Base-by-base conservation (phyloP, 2,329 filamentous ascomycete genomes). In the Cadophora luteo-olivacea region DNA sequence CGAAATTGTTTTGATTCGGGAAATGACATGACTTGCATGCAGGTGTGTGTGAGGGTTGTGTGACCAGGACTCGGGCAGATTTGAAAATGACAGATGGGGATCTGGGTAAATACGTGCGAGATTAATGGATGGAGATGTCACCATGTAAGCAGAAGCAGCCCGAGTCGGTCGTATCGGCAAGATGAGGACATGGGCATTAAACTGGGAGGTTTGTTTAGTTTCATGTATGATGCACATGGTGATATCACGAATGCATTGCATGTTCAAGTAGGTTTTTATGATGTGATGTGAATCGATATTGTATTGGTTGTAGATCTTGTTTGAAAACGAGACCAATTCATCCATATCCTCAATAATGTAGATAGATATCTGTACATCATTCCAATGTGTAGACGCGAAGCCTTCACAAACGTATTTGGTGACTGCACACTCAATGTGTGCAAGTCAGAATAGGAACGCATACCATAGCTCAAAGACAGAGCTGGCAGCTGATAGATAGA, bases 371-470 rank as follows among this genome's bases (percentile, higher is more conserved):
- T 58, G 55, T 58, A 58, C 33, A 58, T 38, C 55, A 16, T 58
- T 38, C 33, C 9, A 5, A 58, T 36, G 55, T 38, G 55, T 19
- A 38, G 55, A 58, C 55, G n/a, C 24, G 36, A 36, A 58, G 55
- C n/a, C 55, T 7, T n/a, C 55, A 58, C 55, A 58, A 58, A 58
- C 55, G 55, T 58, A 58, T 58, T 38, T 38, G 55, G 11, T 36
- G 55, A 58, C 55, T 12, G 9, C 14, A 14, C 32, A 32, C 22
- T 33, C 12, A 12, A 12, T 24, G n/a, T 38, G 55, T 38, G 33
- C 6, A 25, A 22, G 33, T 58, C 55, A n/a, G 22, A 58, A 24
- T 36, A 58, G 24, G 4, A 58, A 14, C 1, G n/a, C 11, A 38
- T n/a, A 14, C 55, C 55, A 58, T 38, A 58, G 55, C 55, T 58